Evolutionary conservation across 768 basidiomycete genomes (phyloP).

Genomic region (Trametes cingulata): DNA sequence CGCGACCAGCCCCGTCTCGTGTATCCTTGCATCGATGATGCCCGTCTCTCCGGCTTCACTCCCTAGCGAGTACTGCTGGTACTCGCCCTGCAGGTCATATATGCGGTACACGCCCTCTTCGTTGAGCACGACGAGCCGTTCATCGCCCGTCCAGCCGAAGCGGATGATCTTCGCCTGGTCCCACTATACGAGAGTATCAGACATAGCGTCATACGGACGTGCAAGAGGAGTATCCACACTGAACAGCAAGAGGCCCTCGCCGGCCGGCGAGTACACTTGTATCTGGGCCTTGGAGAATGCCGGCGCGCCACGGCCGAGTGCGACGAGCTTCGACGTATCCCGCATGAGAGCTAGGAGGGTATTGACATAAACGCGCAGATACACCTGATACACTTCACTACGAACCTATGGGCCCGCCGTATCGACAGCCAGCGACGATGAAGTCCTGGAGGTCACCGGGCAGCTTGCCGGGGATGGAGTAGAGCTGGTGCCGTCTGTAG

Average conservation of each 20-base stretch:
- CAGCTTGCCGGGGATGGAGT: slow-evolving; percentile 77
- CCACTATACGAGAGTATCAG: slow-evolving; percentile 61
- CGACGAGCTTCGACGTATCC: slow-evolving; percentile 77
- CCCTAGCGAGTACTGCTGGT: slow-evolving; percentile 83
- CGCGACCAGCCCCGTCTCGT: slow-evolving; percentile 86
- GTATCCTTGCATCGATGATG: slow-evolving; percentile 81
- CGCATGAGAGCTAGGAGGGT: slow-evolving; percentile 76
- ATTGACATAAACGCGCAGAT: background rate
- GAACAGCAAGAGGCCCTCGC: slow-evolving; percentile 65
- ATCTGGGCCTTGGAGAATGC: slow-evolving; percentile 77
- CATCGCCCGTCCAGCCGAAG: slow-evolving; percentile 84
- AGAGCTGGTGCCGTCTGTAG: slow-evolving; percentile 83
- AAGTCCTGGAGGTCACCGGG: slow-evolving; percentile 74
- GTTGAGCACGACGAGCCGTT: slow-evolving; percentile 80
- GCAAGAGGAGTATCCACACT: slow-evolving; percentile 58
- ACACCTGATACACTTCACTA: background rate
- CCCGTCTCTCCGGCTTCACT: slow-evolving; percentile 80
- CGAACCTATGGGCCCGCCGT: slow-evolving; percentile 89
- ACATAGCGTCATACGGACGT: background rate
- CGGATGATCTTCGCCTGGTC: slow-evolving; percentile 81
- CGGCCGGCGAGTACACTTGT: slow-evolving; percentile 84
- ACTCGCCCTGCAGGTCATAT: slow-evolving; percentile 86
- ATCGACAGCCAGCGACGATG: slow-evolving; percentile 75
- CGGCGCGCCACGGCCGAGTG: slow-evolving; percentile 59
- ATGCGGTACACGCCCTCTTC: slow-evolving; percentile 92